Base-by-base conservation (phyloP, 768 basidiomycete species). In the Suillus sp. region DNA sequence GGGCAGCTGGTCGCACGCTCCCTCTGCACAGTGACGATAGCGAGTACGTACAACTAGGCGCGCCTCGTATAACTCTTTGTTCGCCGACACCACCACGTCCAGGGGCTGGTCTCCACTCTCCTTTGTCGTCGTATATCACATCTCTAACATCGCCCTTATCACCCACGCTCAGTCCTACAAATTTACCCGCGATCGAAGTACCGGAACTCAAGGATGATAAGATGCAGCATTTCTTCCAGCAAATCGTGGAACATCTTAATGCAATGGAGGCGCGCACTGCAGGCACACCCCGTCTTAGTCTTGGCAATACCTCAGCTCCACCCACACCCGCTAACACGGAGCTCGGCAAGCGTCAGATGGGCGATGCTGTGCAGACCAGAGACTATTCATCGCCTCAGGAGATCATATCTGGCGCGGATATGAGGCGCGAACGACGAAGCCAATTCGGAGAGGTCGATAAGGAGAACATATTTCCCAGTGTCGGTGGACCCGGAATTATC, bases 191-290 rank as follows among this genome's bases (percentile, higher is more conserved):
- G 9, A 72, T 92, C 37, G 81, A 84, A 32, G 80, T 87, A n/a
- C 91, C 93, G 0, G 84, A 89, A 62, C 78, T 90, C 34, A 82
- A 89, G 67, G 89, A 95, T 69, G 85, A 85, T 59, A 87, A 84
- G 51, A 86, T 96, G 69, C 92, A 94, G 67, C 77, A 85, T 53
- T 96, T 96, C 78, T 92, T 95, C 75, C 82, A 90, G 61, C 92
- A 96, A 73, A 88, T 95, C 53, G 90, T 88, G 9, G 85, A 90
- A 54, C 91, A 92, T 71, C 83, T 95, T 62, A 87, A 89, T 68
- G 82, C 83, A 50, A 86, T 94, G 78, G 87, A 91, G 69, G 79
- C 82, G 43, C 83, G 83, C 57, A 80, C 84, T 16, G 22, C 70
- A 16, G 67, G 65, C 2, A 67, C 72, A 20, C 69, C 72, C 16